These are phyloP conservation scores for Moringa oleifera DNA, from an alignment of 345 rosid genomes.

Conservation along the genomic window DNA sequence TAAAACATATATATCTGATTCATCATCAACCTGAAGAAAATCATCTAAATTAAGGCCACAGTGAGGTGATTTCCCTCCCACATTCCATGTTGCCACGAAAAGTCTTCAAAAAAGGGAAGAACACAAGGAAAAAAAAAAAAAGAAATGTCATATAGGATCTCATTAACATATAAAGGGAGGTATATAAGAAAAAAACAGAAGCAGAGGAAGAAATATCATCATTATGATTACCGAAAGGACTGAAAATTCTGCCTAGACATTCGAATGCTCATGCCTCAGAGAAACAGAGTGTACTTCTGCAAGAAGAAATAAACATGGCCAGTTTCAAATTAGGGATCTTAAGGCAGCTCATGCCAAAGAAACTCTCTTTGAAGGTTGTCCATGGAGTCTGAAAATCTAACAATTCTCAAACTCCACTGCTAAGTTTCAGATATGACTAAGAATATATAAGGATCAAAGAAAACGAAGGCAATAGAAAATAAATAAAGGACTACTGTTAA, in stretches of 20 bases:
- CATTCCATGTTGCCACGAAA: constrained; percentile 98
- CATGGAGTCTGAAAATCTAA: constrained; percentile 18
- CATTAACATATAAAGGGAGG: neutral
- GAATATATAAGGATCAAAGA: neutral
- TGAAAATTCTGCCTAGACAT: constrained; percentile 43
- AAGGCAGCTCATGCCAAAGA: neutral
- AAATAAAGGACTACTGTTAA: too few relatives aligned
- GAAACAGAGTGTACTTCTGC: constrained; percentile 45
- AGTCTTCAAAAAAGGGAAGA: constrained; percentile 32
- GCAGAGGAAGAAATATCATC: constrained; percentile 1
- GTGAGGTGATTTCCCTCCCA: constrained; percentile 84
- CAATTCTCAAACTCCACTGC: constrained; percentile 16
- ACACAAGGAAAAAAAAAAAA: constrained; percentile 8
- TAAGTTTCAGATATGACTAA: constrained; percentile 1
- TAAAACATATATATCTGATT: constrained; percentile 70
- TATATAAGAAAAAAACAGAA: constrained; percentile 15
- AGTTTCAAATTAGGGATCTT: constrained; percentile 4
- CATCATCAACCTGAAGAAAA: constrained; percentile 56
- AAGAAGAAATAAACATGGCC: constrained; percentile 14
- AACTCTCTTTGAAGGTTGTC: constrained; percentile 19
- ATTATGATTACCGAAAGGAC: constrained; percentile 50
- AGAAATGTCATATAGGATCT: neutral
- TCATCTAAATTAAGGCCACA: constrained; percentile 55
- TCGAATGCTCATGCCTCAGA: constrained; percentile 25
- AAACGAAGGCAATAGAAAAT: too few relatives aligned